phyloP scores from a whole-genome alignment of 1,139 yeast species.

The Sugiyamaella pinicola region DNA sequence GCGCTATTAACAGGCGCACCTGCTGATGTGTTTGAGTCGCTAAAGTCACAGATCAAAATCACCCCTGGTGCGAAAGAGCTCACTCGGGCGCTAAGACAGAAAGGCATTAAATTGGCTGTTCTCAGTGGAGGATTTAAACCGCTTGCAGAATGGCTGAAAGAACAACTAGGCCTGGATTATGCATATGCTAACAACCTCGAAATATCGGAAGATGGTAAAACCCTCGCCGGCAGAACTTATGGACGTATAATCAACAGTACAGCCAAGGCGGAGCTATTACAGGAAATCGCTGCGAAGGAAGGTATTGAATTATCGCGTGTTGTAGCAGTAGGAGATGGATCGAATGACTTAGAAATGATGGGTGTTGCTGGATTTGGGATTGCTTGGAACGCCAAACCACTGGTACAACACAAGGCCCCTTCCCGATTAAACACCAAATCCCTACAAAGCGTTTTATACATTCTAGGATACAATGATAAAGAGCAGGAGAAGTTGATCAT shows the following conservation, averaged over 20 bases:
- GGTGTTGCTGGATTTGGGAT: constrained; percentile 87
- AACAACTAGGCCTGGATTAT: constrained; percentile 71
- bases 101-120: constrained; percentile 77
- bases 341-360: constrained; percentile 96
- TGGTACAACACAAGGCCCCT: constrained; percentile 80
- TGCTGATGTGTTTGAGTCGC: constrained; percentile 75
- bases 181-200: constrained; percentile 82
- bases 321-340: constrained; percentile 97
- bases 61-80: constrained; percentile 85
- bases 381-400: constrained; percentile 97
- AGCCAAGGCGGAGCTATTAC: constrained; percentile 73
- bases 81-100: constrained; percentile 58
- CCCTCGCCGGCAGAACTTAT: constrained; percentile 54
- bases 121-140: constrained; percentile 95
- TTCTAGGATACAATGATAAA: constrained; percentile 70
- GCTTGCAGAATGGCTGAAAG: constrained; percentile 74
- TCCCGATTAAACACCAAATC: constrained; percentile 71
- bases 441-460: constrained; percentile 72
- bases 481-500: constrained; percentile 43
- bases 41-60: constrained; percentile 66
- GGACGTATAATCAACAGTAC: constrained; percentile 89
- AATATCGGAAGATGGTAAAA: constrained; percentile 47
- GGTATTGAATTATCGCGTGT: constrained; percentile 53
- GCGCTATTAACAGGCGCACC: constrained; percentile 77
- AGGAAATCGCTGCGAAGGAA: constrained; percentile 66